These are phyloP conservation scores for Xanthoparmelia taractica DNA, from an alignment of 495 filamentous ascomycete species.

Conservation along the genomic window DNA sequence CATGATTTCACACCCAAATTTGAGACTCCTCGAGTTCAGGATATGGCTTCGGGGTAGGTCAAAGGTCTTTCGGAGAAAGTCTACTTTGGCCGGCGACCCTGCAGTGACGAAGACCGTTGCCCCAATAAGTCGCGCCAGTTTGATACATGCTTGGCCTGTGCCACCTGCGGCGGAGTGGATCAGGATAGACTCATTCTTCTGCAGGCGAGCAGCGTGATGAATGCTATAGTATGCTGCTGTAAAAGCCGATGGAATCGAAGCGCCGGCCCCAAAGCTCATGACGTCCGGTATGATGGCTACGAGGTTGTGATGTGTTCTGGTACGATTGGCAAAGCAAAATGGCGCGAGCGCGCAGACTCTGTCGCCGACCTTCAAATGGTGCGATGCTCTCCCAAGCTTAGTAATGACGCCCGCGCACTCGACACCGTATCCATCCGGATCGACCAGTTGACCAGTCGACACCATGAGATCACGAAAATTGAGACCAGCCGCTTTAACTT, in stretches of 20 bases:
- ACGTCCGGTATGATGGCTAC: conserved; percentile 29
- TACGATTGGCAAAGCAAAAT: conserved; percentile 20
- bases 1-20: conserved; percentile 7
- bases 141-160: conserved; percentile 51
- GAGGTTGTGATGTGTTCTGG: background rate
- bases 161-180: conserved; percentile 49
- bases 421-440: conserved; percentile 37
- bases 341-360: conserved; percentile 41
- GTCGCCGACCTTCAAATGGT: conserved; percentile 44
- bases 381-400: conserved; percentile 42
- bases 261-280: conserved; percentile 41
- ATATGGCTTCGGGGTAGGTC: conserved; percentile 24
- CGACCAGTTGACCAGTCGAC: conserved; percentile 32
- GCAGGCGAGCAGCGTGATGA: conserved; percentile 17
- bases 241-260: conserved; percentile 46
- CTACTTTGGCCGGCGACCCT: conserved; percentile 16
- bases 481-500: conserved; percentile 9
- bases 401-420: conserved; percentile 51
- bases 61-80: conserved; percentile 13
- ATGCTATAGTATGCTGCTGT: conserved; percentile 48
- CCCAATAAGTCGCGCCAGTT: conserved; percentile 43
- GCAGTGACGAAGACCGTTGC: conserved; percentile 42
- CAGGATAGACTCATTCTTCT: conserved; percentile 37
- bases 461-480: conserved; percentile 37
- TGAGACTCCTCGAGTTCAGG: conserved; percentile 17